These are phyloP conservation scores for Stephania yunnanensis DNA, from an alignment of 164 flowering plant species.

Conservation along the genomic window DNA sequence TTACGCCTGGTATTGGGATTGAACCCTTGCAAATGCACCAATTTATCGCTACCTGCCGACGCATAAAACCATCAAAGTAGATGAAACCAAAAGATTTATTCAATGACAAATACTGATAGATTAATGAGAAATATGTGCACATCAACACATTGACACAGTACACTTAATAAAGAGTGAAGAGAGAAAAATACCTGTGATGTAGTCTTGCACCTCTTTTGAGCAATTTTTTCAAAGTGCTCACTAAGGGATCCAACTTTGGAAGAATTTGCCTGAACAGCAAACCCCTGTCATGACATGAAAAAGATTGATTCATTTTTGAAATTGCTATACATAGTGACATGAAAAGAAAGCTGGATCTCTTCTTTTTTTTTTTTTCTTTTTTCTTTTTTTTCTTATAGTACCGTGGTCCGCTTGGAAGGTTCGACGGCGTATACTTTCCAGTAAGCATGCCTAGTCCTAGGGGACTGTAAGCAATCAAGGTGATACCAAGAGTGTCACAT, in stretches of 20 bases:
- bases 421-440: conserved; percentile 72
- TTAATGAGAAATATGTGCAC: too few relatives aligned
- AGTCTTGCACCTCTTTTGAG: conserved; percentile 57
- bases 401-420: conserved; percentile 86
- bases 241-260: conserved; percentile 69
- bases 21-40: conserved; percentile 94
- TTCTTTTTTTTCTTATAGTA: conserved; percentile 7
- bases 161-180: background rate
- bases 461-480: conserved; percentile 85
- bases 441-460: conserved; percentile 98
- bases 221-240: conserved; percentile 45
- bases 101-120: background rate
- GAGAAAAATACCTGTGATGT: conserved; percentile 55
- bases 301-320: background rate
- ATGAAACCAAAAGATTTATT: background rate
- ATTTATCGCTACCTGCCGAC: conserved; percentile 74
- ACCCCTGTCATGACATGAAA: conserved; percentile 34
- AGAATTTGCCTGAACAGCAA: conserved; percentile 73
- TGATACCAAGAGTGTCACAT: conserved; percentile 75
- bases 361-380: too few relatives aligned
- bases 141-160: background rate
- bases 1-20: conserved; percentile 88
- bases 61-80: background rate
- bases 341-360: background rate
- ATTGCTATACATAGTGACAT: background rate